A percentile compares a stretch with the other conserved stretches of the same genome.
phyloP scores from a whole-genome alignment of 2,329 filamentous ascomycete genomes.

The Malbranchea zuffiana region DNA sequence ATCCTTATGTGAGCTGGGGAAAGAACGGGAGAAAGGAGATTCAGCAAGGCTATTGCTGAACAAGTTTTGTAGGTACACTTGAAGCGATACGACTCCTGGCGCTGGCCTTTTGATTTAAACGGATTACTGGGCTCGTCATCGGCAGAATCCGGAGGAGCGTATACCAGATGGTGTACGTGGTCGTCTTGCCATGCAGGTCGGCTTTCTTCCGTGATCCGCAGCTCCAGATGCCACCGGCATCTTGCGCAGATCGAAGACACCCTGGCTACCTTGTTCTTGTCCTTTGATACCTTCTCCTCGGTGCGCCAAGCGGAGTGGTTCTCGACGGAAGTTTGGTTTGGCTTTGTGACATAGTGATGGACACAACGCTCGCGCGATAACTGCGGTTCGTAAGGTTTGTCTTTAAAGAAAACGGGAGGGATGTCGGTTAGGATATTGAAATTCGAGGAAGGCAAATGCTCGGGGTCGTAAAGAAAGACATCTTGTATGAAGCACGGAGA shows the following conservation, averaged over 20 bases:
- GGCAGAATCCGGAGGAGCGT: slow-evolving; percentile 24
- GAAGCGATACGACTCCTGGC: slow-evolving; percentile 41
- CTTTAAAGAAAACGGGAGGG: slow-evolving; percentile 40
- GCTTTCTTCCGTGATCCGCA: slow-evolving; percentile 45
- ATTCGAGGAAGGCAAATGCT: slow-evolving; percentile 33
- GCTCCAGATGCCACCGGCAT: slow-evolving; percentile 52
- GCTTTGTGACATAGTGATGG: slow-evolving; percentile 50
- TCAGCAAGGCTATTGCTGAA: slow-evolving; percentile 42
- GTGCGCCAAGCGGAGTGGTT: slow-evolving; percentile 30
- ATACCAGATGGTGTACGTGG: slow-evolving; percentile 53
- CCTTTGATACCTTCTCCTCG: slow-evolving; percentile 18
- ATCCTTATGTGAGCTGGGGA: slow-evolving; percentile 38
- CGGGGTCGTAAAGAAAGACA: slow-evolving; percentile 35
- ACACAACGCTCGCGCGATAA: slow-evolving; percentile 41
- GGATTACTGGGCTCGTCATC: slow-evolving; percentile 16
- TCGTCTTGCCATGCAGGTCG: slow-evolving; percentile 35
- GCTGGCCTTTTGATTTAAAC: slow-evolving; percentile 22
- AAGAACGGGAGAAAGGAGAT: slow-evolving; percentile 43
- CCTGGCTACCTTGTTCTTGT: slow-evolving; percentile 44
- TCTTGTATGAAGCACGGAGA: slow-evolving; percentile 40
- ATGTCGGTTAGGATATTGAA: slow-evolving; percentile 49
- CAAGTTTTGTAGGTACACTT: slow-evolving; percentile 51
- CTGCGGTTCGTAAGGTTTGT: slow-evolving; percentile 24
- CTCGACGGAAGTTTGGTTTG: slow-evolving; percentile 48
- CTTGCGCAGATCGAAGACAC: slow-evolving; percentile 50